phyloP scores from a whole-genome alignment of 306 rosid genomes.

The Glycine soja region DNA sequence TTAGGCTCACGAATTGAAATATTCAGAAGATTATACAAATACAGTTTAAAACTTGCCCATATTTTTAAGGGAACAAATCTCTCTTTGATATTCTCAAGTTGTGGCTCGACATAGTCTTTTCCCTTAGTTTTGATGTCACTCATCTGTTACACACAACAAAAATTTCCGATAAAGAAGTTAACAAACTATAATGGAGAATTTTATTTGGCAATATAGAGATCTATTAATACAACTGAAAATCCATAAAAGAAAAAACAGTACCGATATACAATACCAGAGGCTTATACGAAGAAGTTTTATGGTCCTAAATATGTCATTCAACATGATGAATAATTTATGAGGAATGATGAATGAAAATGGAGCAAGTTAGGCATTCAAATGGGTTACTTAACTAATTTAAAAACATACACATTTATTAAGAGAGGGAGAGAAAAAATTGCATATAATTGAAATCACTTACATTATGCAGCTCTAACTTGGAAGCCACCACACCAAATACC shows the following conservation, averaged over 20 bases:
- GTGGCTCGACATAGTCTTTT: constrained; percentile 70
- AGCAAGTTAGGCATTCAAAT: constrained; percentile 15
- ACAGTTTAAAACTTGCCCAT: constrained; percentile 59
- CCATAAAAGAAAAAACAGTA: background rate
- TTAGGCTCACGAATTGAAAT: constrained; percentile 41
- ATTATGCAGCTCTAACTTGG: constrained; percentile 70
- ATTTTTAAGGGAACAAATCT: constrained; percentile 69
- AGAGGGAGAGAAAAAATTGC: background rate
- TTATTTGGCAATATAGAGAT: constrained; percentile 11
- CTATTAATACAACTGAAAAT: constrained; percentile 26
- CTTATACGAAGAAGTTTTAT: constrained; percentile 11
- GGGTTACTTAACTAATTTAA: constrained; percentile 8
- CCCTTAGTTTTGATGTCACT: constrained; percentile 70
- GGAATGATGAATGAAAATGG: constrained; percentile 19
- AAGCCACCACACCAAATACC: constrained; percentile 65
- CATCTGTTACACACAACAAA: constrained; percentile 56
- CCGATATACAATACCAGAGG: background rate
- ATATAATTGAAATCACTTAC: constrained; percentile 58
- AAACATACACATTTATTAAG: background rate
- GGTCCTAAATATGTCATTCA: constrained; percentile 33
- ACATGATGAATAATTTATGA: constrained; percentile 33
- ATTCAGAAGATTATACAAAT: constrained; percentile 10
- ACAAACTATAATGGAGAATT: constrained; percentile 16
- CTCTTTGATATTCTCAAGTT: constrained; percentile 59
- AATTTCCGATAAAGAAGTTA: constrained; percentile 30